Percentiles rank a stretch among this genome's conserved stretches.
Conservation (phyloP, 352 stramenopile genomes). For the Globisporangium irregulare region DNA sequence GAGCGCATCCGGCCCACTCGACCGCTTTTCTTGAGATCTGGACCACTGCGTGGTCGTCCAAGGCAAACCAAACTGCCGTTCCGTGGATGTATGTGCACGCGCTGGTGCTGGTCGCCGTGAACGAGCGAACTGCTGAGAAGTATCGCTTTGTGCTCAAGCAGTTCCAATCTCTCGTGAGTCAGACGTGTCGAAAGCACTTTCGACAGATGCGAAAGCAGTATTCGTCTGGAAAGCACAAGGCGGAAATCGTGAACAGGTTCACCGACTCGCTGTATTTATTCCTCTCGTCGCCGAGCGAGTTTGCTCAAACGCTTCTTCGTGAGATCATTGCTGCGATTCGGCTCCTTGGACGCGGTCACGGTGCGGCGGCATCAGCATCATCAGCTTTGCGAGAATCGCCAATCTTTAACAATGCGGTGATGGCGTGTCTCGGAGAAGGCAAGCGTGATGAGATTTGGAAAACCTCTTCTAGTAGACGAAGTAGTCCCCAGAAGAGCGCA, state of each 20-base stretch:
- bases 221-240: not conserved
- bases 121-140: constrained; percentile 8
- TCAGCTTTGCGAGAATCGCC: not conserved
- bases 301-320: constrained; percentile 8
- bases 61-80: constrained; percentile 15
- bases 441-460: constrained; percentile 7
- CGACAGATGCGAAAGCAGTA: not conserved
- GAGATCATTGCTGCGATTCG: constrained; percentile 9
- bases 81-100: constrained; percentile 48
- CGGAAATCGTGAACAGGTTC: constrained; percentile 1
- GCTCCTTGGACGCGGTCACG: not conserved
- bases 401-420: constrained; percentile 17
- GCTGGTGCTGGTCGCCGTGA: constrained; percentile 17
- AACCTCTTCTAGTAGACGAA: not conserved
- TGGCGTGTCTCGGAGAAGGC: constrained; percentile 11
- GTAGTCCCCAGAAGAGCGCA: not conserved
- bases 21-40: constrained; percentile 45
- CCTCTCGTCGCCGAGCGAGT: constrained; percentile 9
- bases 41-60: constrained; percentile 40
- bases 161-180: constrained; percentile 19
- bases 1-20: constrained; percentile 7
- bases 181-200: constrained; percentile 8
- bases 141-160: constrained; percentile 13
- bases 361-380: not conserved
- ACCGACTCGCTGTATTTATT: constrained; percentile 6